Conservation (phyloP, 768 basidiomycete genomes). For the Chalciporus sphaerocephalus region DNA sequence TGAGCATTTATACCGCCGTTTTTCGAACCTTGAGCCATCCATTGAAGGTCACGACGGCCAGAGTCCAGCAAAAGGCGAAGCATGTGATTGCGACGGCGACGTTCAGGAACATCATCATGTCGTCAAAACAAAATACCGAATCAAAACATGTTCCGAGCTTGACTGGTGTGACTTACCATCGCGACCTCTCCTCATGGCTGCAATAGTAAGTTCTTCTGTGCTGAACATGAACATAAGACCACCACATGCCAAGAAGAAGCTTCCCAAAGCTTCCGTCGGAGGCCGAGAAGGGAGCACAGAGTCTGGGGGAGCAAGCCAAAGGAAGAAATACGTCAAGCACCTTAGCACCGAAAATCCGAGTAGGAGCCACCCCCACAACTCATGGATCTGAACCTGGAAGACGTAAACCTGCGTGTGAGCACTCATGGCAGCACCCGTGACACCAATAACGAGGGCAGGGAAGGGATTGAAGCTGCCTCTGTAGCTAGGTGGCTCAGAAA, state of each 20-base stretch:
- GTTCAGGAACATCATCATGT: constrained; percentile 88
- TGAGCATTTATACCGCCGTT: constrained; percentile 17
- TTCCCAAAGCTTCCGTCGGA: constrained; percentile 86
- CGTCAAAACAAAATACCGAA: constrained; percentile 32
- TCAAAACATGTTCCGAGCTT: constrained; percentile 4
- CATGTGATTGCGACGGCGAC: constrained; percentile 83
- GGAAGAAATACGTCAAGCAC: constrained; percentile 90
- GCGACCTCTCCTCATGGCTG: constrained; percentile 85
- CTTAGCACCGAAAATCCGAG: constrained; percentile 74
- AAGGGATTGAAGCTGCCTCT: constrained; percentile 83
- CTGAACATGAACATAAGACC: constrained; percentile 89
- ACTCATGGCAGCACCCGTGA: constrained; percentile 90
- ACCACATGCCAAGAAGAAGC: constrained; percentile 84
- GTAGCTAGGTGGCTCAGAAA: constrained; percentile 71
- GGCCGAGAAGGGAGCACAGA: constrained; percentile 89
- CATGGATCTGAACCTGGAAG: constrained; percentile 93
- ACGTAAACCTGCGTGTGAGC: constrained; percentile 87
- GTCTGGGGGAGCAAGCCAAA: constrained; percentile 80
- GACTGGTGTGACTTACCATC: constrained; percentile 55
- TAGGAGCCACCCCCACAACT: constrained; percentile 87
- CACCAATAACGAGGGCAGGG: constrained; percentile 89
- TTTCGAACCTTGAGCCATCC: constrained; percentile 65
- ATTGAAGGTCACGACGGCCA: constrained; percentile 72
- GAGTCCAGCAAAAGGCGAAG: constrained; percentile 80
- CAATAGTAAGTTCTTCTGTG: constrained; percentile 83